A percentile compares a stretch with the other conserved stretches of the same genome.
These are phyloP conservation scores for Metschnikowia vanudenii DNA, from an alignment of 805 yeast species.

Conservation along the genomic window DNA sequence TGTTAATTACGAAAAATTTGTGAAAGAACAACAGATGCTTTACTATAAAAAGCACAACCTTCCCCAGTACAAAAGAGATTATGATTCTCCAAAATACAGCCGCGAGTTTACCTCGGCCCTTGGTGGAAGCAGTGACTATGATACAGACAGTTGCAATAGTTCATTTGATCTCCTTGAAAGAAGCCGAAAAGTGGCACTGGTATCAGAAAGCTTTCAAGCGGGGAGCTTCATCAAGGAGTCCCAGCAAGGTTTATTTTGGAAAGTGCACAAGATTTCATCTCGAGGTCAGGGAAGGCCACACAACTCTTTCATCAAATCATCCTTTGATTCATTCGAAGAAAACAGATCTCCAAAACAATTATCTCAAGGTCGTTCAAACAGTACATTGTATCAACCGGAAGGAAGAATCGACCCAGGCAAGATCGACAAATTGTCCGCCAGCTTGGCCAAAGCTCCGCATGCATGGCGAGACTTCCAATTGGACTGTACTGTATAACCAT, in stretches of 20 bases:
- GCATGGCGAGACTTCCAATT: constrained; percentile 5
- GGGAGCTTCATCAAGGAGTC: constrained; percentile 4
- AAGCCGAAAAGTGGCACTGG: background rate
- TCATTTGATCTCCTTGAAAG: constrained; percentile 14
- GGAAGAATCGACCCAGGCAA: background rate
- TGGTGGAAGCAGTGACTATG: constrained; percentile 21
- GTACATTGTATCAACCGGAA: constrained; percentile 2
- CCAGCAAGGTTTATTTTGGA: constrained; percentile 8
- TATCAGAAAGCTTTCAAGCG: constrained; percentile 1
- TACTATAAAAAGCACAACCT: constrained; percentile 20
- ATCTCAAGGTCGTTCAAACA: background rate
- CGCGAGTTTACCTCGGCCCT: constrained; percentile 10
- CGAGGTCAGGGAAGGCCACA: background rate
- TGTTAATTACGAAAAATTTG: constrained; percentile 20
- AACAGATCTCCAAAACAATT: constrained; percentile 1
- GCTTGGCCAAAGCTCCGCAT: background rate
- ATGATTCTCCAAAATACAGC: constrained; percentile 7
- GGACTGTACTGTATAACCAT: background rate
- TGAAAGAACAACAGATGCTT: constrained; percentile 26
- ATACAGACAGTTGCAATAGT: constrained; percentile 16
- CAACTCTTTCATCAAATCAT: constrained; percentile 11
- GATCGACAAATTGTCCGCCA: constrained; percentile 1
- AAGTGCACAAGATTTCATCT: constrained; percentile 3
- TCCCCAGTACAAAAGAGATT: constrained; percentile 11
- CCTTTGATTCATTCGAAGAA: constrained; percentile 18